Evolutionary conservation across 257 asterid species (phyloP).

Genomic region (Voacanga thouarsii): DNA sequence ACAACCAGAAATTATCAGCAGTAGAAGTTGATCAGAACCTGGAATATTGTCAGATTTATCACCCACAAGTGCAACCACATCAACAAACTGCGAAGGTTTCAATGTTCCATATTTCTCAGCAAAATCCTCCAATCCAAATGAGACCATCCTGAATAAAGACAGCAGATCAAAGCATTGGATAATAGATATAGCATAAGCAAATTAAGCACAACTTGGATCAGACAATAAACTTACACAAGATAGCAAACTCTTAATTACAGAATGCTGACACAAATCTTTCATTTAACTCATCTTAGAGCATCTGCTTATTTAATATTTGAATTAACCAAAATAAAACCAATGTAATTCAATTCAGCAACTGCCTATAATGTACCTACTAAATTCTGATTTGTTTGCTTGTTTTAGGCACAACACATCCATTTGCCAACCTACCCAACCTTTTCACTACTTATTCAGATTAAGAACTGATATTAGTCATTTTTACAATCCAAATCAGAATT

Average conservation of each 20-base stretch:
- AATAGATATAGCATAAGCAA: constrained; percentile 3
- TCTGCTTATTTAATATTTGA: background rate
- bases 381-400: background rate
- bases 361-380: background rate
- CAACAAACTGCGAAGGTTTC: constrained; percentile 91
- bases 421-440: background rate
- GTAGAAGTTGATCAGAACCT: constrained; percentile 40
- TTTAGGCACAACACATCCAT: background rate
- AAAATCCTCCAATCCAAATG: constrained; percentile 97
- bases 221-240: background rate
- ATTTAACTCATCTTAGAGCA: background rate
- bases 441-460: background rate
- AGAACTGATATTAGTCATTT: background rate
- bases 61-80: constrained; percentile 83
- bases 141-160: constrained; percentile 63
- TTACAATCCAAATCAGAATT: background rate
- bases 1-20: background rate
- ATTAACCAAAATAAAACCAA: background rate
- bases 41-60: constrained; percentile 94
- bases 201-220: background rate
- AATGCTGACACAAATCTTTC: background rate
- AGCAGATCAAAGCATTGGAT: constrained; percentile 14
- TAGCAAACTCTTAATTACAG: background rate
- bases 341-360: background rate
- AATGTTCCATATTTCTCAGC: constrained; percentile 74